Evolutionary conservation across 306 rosid genomes (phyloP).

Genomic region (Cucurbita ficifolia): DNA sequence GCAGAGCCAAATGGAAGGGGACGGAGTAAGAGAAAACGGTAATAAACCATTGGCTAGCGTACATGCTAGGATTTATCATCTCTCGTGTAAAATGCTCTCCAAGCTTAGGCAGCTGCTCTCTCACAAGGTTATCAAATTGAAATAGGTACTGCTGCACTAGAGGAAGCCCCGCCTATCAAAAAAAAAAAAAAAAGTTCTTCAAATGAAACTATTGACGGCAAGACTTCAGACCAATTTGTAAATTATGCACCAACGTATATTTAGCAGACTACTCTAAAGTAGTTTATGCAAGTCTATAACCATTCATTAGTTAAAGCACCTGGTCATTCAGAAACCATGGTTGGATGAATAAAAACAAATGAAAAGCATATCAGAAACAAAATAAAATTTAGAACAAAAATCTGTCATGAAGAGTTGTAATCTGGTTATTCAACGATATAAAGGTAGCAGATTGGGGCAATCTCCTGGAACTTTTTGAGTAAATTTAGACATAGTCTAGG

Average conservation of each 20-base stretch:
- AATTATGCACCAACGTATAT: background rate
- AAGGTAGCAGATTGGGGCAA: no score
- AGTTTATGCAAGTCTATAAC: background rate
- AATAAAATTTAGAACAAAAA: no score
- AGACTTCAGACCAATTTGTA: background rate
- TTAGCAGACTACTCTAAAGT: background rate
- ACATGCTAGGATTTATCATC: conserved; percentile 99
- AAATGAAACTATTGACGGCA: background rate
- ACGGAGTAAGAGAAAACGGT: conserved; percentile 95
- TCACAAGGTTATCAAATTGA: conserved; percentile 66
- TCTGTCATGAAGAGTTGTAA: no score
- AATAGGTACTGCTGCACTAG: conserved; percentile 85
- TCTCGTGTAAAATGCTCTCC: conserved; percentile 81
- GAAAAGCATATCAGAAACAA: no score
- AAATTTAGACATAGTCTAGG: no score
- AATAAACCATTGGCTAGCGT: conserved; percentile 98
- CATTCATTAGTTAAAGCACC: background rate
- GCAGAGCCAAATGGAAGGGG: conserved; percentile 94
- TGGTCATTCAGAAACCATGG: background rate
- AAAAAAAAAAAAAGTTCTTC: conserved; percentile 3
- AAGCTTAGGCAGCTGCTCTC: conserved; percentile 67
- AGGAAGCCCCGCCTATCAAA: conserved; percentile 70
- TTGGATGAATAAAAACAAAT: background rate
- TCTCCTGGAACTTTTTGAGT: no score
- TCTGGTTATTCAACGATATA: no score